Evolutionary conservation across 495 filamentous ascomycete species (phyloP).

Genomic region (Cercophora samala): DNA sequence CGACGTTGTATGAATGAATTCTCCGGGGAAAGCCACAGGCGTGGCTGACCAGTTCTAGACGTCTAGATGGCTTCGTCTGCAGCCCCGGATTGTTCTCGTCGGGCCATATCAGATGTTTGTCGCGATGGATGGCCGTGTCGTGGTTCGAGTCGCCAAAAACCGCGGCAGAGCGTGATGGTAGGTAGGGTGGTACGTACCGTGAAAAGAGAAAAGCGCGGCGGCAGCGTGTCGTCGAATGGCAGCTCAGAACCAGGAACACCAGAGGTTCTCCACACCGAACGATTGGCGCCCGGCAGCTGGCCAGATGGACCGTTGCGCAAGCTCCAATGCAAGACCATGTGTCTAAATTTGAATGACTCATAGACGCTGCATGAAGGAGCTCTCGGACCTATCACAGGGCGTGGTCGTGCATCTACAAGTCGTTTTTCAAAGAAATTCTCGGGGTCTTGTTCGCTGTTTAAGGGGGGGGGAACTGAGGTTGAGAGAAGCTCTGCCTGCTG

Average conservation of each 20-base stretch:
- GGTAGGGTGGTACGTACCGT: not conserved
- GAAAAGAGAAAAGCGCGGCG: not conserved
- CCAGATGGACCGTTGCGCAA: slow-evolving; percentile 15
- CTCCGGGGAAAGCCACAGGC: slow-evolving; percentile 19
- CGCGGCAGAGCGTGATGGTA: slow-evolving; percentile 8
- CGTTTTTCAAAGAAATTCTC: slow-evolving; percentile 25
- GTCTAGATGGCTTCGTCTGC: not conserved
- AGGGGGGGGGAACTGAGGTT: slow-evolving; percentile 13
- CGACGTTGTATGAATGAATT: not conserved
- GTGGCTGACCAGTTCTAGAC: slow-evolving; percentile 14
- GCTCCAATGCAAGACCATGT: slow-evolving; percentile 28
- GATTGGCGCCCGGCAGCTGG: slow-evolving; percentile 21
- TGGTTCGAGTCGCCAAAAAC: slow-evolving; percentile 19
- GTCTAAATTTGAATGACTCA: slow-evolving; percentile 35
- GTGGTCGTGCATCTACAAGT: slow-evolving; percentile 21
- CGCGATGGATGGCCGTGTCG: slow-evolving; percentile 7
- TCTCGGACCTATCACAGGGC: slow-evolving; percentile 25
- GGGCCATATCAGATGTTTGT: slow-evolving; percentile 12
- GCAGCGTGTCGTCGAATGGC: slow-evolving; percentile 5
- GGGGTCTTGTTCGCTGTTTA: slow-evolving; percentile 19
- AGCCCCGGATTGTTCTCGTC: slow-evolving; percentile 1
- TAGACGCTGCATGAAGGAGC: slow-evolving; percentile 25
- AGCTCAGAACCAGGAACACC: slow-evolving; percentile 1
- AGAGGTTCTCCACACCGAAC: not conserved
- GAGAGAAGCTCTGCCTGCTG: not conserved